These are phyloP conservation scores for Austropuccinia psidii DNA, from an alignment of 1,284 basidiomycete genomes.

Conservation along the genomic window DNA sequence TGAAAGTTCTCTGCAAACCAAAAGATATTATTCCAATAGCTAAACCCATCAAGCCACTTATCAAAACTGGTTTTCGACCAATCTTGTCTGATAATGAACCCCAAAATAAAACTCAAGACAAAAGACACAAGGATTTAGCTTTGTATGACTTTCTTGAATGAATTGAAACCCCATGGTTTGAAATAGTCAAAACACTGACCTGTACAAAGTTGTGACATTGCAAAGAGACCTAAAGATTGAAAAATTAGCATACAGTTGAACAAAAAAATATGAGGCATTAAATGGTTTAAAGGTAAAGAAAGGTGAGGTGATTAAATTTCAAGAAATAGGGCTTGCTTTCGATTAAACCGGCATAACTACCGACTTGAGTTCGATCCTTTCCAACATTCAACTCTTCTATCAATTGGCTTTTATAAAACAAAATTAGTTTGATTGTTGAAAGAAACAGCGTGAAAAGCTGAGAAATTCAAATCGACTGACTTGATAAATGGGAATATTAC, in stretches of 20 bases:
- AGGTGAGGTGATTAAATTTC: background rate
- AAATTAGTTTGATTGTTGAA: background rate
- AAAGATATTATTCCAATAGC: background rate
- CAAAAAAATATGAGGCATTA: background rate
- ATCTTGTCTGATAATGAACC: background rate
- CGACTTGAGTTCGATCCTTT: background rate
- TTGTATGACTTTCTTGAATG: background rate
- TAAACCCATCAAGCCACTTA: background rate
- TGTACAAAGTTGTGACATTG: conserved; percentile 5
- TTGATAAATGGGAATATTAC: conserved; percentile 12
- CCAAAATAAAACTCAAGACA: background rate
- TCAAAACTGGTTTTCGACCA: conserved; percentile 11
- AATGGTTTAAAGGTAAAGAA: background rate
- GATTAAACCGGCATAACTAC: conserved; percentile 4
- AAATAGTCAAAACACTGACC: background rate
- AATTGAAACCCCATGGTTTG: background rate
- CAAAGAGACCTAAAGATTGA: conserved; percentile 3
- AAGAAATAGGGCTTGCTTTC: background rate
- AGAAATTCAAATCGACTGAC: background rate
- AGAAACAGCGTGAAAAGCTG: background rate
- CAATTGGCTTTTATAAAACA: background rate
- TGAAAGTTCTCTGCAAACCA: background rate
- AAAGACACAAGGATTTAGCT: background rate
- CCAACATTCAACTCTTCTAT: background rate
- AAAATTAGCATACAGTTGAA: background rate